Conservation (phyloP, 2,329 filamentous ascomycete species). For the Cucurbitaria berberidis region DNA sequence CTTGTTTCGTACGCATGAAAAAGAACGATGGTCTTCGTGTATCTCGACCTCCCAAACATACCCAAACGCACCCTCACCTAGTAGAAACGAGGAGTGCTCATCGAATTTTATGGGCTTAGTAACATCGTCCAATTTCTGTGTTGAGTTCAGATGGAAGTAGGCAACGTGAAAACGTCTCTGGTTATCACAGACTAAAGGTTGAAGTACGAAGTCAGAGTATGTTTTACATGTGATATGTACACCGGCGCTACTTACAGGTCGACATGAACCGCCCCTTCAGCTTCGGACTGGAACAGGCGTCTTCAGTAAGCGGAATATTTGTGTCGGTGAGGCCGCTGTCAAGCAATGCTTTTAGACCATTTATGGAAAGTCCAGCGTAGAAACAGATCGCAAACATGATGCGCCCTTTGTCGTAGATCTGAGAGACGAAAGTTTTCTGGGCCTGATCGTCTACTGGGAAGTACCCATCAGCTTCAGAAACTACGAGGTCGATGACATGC, state of each 20-base stretch:
- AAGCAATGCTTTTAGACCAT: constrained; percentile 11
- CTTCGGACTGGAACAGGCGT: constrained; percentile 1
- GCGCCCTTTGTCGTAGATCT: not conserved
- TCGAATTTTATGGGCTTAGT: constrained; percentile 11
- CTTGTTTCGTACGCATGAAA: constrained; percentile 10
- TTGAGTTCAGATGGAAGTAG: not conserved
- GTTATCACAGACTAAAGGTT: not conserved
- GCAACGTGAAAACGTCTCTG: constrained; percentile 1
- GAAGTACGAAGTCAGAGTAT: too few species aligned
- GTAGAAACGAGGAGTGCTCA: not conserved
- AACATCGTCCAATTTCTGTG: constrained; percentile 1
- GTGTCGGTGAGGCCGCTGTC: constrained; percentile 11
- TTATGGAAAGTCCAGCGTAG: constrained; percentile 4
- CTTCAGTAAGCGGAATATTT: constrained; percentile 3
- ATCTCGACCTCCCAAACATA: constrained; percentile 10
- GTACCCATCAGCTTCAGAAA: constrained; percentile 5
- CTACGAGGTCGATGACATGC: constrained; percentile 7
- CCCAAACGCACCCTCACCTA: constrained; percentile 14
- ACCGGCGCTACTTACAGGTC: too few species aligned
- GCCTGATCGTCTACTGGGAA: constrained; percentile 3
- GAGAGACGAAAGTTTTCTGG: not conserved
- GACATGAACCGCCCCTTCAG: not conserved
- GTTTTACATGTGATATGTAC: too few species aligned
- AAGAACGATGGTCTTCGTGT: constrained; percentile 8
- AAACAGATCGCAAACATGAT: constrained; percentile 17